phyloP scores from a whole-genome alignment of 345 rosid genomes.

The Moricandia arvensis region DNA sequence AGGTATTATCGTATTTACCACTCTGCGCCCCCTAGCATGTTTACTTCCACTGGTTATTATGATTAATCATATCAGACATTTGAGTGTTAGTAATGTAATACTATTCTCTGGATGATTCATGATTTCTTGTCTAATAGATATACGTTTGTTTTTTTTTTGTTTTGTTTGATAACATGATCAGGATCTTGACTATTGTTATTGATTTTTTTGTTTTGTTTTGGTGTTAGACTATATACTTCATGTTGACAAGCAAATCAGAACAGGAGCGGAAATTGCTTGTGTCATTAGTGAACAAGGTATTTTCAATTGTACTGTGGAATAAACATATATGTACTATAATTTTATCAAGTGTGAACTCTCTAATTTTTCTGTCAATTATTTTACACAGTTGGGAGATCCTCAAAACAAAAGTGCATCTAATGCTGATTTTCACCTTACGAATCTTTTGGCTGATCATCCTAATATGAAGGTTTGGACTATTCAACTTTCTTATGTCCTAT shows the following conservation, averaged over 20 bases:
- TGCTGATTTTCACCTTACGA: slow-evolving; percentile 87
- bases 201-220: not conserved
- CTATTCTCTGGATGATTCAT: slow-evolving; percentile 4
- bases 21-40: slow-evolving; percentile 4
- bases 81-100: not conserved
- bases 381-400: slow-evolving; percentile 90
- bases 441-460: slow-evolving; percentile 91
- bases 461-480: slow-evolving; percentile 79
- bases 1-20: slow-evolving; percentile 47
- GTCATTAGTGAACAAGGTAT: slow-evolving; percentile 85
- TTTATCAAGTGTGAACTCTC: not conserved
- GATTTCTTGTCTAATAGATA: not conserved
- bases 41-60: not conserved
- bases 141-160: not conserved
- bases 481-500: not conserved
- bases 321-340: not conserved
- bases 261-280: slow-evolving; percentile 87
- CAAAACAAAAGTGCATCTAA: slow-evolving; percentile 93
- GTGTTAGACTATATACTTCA: slow-evolving; percentile 67
- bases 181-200: not conserved
- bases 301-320: slow-evolving; percentile 1
- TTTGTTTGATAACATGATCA: slow-evolving; percentile 8
- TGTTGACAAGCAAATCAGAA: slow-evolving; percentile 86
- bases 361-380: slow-evolving; percentile 24
- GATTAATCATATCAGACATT: not conserved